Evolutionary conservation across 371 early-diverging fungal species (phyloP), one percentile per base, ranked within the genome.

Genomic region (Zychaea mexicana): DNA sequence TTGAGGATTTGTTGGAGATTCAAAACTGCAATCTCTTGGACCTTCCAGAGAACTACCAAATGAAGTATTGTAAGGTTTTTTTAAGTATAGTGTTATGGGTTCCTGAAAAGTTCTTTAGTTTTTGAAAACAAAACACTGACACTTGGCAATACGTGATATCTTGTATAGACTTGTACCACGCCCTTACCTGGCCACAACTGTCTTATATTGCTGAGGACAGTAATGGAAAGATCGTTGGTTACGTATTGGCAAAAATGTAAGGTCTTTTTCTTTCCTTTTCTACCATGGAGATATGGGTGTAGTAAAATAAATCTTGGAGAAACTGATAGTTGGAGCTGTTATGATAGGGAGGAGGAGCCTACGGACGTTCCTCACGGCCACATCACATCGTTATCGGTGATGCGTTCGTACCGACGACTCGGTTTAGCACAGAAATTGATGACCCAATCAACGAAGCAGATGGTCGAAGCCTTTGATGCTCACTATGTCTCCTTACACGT

Each of bases 31-130:
- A 98, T 79, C 81, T 98, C 63, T 83, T 86, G 64, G 97, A 98
- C 78, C 86, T 98, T 57, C 99, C 99, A 3, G 99, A 98, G 75
- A 98, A 98, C 87, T 98, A 98, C 78, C 94, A 94, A 72, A 94
- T 98, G 92, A 98, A 98, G 78, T 98, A 98, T 80, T 98, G 90
- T 84, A 82, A 82, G 81, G 13, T 36, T 10, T 36, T 10, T 36
- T 10, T 10, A 1, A 36, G 15, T 36, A 1, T 10, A 10, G 15
- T 7, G 15, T n/a, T 13, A 39, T 39, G 39, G 39, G 3, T 13
- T 39, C 39, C n/a, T n/a, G n/a, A n/a, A 39, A 13, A 15, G 15
- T 39, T n/a, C 39, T 13, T 39, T 47, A 39, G 12, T 33, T 3
- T 6, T 24, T 22, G n/a, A 22, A 24, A 22, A 22, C 12, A n/a